Evolutionary conservation across 768 basidiomycete species (phyloP).

Genomic region (Pleurotus salmoneostramineus): DNA sequence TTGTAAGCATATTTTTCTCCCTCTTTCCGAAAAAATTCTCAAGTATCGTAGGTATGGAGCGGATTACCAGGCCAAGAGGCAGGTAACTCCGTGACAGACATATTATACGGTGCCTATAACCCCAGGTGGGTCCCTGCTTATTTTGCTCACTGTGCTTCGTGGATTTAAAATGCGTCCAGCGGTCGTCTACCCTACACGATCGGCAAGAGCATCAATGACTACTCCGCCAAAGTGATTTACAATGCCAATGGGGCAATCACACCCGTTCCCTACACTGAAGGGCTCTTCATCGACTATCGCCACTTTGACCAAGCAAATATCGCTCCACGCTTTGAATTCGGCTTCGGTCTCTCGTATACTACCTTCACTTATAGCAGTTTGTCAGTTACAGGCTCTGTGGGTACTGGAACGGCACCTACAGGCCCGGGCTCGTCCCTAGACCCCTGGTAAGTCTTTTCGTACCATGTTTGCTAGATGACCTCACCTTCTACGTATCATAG

Average conservation of each 20-base stretch:
- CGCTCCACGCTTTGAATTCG: conserved; percentile 45
- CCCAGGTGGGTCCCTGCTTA: conserved; percentile 36
- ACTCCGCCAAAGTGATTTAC: conserved; percentile 46
- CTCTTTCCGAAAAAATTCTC: background rate
- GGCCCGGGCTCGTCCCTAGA: conserved; percentile 50
- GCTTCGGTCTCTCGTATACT: conserved; percentile 55
- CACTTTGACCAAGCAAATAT: conserved; percentile 47
- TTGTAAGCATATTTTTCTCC: conserved; percentile 20
- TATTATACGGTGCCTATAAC: conserved; percentile 58
- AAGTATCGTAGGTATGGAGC: conserved; percentile 36
- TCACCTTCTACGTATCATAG: conserved; percentile 18
- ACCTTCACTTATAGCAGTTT: conserved; percentile 47
- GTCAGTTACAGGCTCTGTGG: conserved; percentile 34
- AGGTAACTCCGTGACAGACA: conserved; percentile 54
- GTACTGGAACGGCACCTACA: conserved; percentile 37
- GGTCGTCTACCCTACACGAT: conserved; percentile 50
- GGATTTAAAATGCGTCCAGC: conserved; percentile 16
- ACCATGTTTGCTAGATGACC: background rate
- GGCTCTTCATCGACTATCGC: conserved; percentile 55
- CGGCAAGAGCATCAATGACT: conserved; percentile 50
- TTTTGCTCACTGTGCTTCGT: background rate
- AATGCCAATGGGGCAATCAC: conserved; percentile 30
- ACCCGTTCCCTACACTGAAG: conserved; percentile 56
- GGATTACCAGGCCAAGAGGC: conserved; percentile 64
- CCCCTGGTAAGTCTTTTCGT: conserved; percentile 32